A percentile compares a stretch with the other conserved stretches of the same genome.
Conservation (phyloP, 768 basidiomycete genomes). For the Leccinum variicolor region DNA sequence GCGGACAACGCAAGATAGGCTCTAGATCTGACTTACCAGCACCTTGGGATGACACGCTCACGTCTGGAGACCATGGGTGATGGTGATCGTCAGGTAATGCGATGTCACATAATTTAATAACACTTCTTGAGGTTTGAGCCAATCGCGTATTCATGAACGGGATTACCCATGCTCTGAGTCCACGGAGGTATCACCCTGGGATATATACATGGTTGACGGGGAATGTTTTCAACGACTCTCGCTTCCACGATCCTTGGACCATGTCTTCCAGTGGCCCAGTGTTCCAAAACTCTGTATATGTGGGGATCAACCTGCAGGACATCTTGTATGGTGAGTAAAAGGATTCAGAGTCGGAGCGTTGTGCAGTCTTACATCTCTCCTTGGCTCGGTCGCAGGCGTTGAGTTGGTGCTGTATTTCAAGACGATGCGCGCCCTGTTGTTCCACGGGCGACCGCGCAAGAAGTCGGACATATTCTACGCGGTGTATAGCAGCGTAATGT, state of each 20-base stretch:
- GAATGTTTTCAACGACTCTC: not conserved
- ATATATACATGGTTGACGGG: slow-evolving; percentile 5
- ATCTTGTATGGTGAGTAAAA: slow-evolving; percentile 22
- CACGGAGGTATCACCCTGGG: not conserved
- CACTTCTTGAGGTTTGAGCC: not conserved
- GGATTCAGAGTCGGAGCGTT: too few relatives aligned
- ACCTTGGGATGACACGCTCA: not conserved
- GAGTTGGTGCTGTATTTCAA: slow-evolving; percentile 25
- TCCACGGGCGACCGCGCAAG: not conserved
- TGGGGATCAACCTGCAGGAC: slow-evolving; percentile 24
- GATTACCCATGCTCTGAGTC: not conserved
- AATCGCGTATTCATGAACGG: not conserved
- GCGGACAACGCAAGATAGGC: not conserved
- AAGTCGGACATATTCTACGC: slow-evolving; percentile 20
- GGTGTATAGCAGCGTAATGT: slow-evolving; percentile 24
- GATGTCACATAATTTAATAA: not conserved
- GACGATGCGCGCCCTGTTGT: slow-evolving; percentile 21
- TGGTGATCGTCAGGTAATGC: not conserved
- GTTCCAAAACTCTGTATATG: slow-evolving; percentile 22
- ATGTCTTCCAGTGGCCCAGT: slow-evolving; percentile 20
- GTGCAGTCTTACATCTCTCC: not conserved
- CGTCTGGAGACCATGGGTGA: not conserved
- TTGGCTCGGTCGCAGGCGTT: slow-evolving; percentile 10
- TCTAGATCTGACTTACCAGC: not conserved
- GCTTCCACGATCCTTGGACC: not conserved